Base-by-base conservation (phyloP, 257 asterid genomes). In the Nyctanthes arbortristis region DNA sequence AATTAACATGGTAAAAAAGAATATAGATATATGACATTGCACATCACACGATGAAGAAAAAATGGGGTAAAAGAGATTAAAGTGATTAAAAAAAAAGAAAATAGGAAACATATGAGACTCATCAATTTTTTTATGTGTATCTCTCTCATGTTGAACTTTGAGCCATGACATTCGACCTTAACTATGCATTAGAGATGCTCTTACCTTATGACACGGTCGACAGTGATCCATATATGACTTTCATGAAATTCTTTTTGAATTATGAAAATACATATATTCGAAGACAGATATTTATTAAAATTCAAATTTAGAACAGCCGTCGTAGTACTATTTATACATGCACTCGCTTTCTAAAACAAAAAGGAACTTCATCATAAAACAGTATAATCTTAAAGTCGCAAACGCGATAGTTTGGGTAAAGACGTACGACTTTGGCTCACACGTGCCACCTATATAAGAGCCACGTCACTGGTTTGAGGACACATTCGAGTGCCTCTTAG, bases 381-480 rank as follows among this genome's bases (percentile, higher is more conserved):
- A 43, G 12, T 43, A 43, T 43, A n/a, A n/a, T n/a, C n/a, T n/a
- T 16, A 8, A 33, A 74, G 55, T 33, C 20, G 56, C 14, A 69
- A 45, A 34, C 4, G 3, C 5, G 5, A n/a, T n/a, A n/a, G n/a
- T n/a, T n/a, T n/a, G n/a, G 55, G 74, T 74, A 79, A 66, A 79
- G 74, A 18, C 82, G 80, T 9, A 22, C 28, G 43, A 5, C 32
- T 0, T 28, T 18, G 33, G 24, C 29, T n/a, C n/a, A 65, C 84
- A 79, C 77, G 77, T 76, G 84, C 73, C 80, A 67, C 82, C 75
- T 67, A 31, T 67, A 63, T 22, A n/a, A 43, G 8, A 24, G 74
- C 80, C 85, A 77, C 74, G 78, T 81, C 82, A 71, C 66, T 64
- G 24, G n/a, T 31, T 30, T 20, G 59, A 65, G 68, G 77, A 73